These are phyloP conservation scores for Lathyrus aphaca DNA, from an alignment of 306 rosid genomes.

Conservation along the genomic window DNA sequence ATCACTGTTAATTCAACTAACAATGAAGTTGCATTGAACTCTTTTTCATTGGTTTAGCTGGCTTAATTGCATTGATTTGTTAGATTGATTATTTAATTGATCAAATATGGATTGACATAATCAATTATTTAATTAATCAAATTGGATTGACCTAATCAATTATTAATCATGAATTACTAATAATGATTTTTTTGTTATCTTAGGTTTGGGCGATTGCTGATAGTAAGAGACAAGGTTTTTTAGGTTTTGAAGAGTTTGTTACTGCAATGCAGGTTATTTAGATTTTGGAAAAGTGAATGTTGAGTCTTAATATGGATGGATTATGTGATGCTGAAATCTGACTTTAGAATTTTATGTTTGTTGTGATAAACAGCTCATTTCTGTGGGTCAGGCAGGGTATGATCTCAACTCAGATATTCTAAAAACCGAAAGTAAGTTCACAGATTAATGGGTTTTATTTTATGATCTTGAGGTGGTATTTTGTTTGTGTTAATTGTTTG, in stretches of 20 bases:
- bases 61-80: constrained; percentile 14
- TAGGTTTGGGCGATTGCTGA: constrained; percentile 88
- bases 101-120: too few species aligned
- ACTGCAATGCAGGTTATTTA: constrained; percentile 81
- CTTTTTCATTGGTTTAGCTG: not conserved
- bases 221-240: constrained; percentile 70
- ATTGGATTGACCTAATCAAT: too few species aligned
- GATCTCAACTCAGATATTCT: constrained; percentile 64
- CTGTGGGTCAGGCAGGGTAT: constrained; percentile 76
- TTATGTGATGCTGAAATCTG: constrained; percentile 22
- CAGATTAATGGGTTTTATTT: not conserved
- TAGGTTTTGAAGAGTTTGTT: constrained; percentile 74
- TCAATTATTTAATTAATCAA: too few species aligned
- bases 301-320: not conserved
- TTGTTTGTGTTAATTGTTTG: not conserved
- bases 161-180: not conserved
- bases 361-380: constrained; percentile 59
- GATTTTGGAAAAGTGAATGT: constrained; percentile 3
- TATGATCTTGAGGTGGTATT: not conserved
- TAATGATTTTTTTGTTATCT: not conserved
- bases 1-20: too few species aligned
- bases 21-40: not conserved
- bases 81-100: too few species aligned
- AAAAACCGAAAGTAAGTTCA: constrained; percentile 65
- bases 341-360: constrained; percentile 25